These are phyloP conservation scores for Austroboletus festivus DNA, from an alignment of 768 basidiomycete genomes.

Conservation along the genomic window DNA sequence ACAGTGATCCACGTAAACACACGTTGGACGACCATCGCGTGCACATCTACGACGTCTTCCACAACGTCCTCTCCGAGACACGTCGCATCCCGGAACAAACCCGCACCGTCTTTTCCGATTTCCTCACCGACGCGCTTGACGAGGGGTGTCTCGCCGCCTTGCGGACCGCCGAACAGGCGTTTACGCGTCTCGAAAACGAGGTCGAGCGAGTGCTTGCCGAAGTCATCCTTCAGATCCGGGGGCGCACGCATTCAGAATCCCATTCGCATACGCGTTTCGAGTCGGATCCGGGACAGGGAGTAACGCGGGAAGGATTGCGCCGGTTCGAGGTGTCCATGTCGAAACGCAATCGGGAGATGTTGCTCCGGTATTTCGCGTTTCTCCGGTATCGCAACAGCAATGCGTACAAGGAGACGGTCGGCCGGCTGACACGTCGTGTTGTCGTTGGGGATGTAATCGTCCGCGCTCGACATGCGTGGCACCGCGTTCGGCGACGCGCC, in stretches of 20 bases:
- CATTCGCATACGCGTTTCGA: too few relatives aligned
- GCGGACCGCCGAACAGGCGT: slow-evolving; percentile 42
- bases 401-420: slow-evolving; percentile 41
- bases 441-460: slow-evolving; percentile 21
- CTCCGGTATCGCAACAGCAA: slow-evolving; percentile 56
- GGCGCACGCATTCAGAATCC: slow-evolving; percentile 12
- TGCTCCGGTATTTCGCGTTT: slow-evolving; percentile 53
- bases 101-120: slow-evolving; percentile 43
- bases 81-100: slow-evolving; percentile 35
- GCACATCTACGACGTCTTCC: slow-evolving; percentile 52
- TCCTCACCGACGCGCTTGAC: slow-evolving; percentile 33
- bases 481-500: slow-evolving; percentile 26
- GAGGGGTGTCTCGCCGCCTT: slow-evolving; percentile 36
- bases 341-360: slow-evolving; percentile 31
- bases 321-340: slow-evolving; percentile 23
- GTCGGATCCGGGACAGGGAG: too few relatives aligned
- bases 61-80: slow-evolving; percentile 48
- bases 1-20: slow-evolving; percentile 29
- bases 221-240: slow-evolving; percentile 33
- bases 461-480: slow-evolving; percentile 23
- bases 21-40: slow-evolving; percentile 38
- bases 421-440: slow-evolving; percentile 22
- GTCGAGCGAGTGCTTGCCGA: slow-evolving; percentile 39
- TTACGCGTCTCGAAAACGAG: slow-evolving; percentile 41
- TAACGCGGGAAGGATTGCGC: too few relatives aligned